Percentiles rank a stretch among this genome's conserved stretches.
Conservation (phyloP, 108 stramenopile species). For the Fragilaria crotonensis region DNA sequence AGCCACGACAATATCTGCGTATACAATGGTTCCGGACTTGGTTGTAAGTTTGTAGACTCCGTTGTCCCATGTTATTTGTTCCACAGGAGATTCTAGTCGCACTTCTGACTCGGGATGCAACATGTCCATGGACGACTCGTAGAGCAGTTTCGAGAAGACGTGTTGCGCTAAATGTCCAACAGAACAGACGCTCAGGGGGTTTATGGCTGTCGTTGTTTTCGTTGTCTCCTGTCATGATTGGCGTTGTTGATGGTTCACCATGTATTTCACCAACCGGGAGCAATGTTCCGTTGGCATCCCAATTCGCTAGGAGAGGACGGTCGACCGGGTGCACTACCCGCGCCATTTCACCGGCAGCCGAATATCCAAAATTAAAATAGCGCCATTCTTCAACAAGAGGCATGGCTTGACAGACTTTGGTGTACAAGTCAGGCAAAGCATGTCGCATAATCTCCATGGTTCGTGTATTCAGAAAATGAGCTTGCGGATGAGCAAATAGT, state of each 20-base stretch:
- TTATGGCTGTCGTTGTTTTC: background rate
- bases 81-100: background rate
- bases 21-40: background rate
- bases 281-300: constrained; percentile 50
- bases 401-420: constrained; percentile 35
- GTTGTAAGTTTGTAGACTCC: background rate
- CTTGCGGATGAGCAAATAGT: constrained; percentile 78
- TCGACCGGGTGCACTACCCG: constrained; percentile 67
- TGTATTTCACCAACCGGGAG: background rate
- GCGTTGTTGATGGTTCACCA: background rate
- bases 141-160: constrained; percentile 39
- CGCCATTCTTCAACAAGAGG: constrained; percentile 64
- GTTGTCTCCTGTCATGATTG: background rate
- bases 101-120: background rate
- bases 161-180: constrained; percentile 59
- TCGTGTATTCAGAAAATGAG: constrained; percentile 90
- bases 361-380: constrained; percentile 59
- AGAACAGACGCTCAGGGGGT: constrained; percentile 27
- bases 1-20: constrained; percentile 45
- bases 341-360: constrained; percentile 29
- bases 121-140: constrained; percentile 16
- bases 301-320: constrained; percentile 26
- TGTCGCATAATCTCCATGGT: constrained; percentile 83
- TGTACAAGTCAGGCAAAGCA: constrained; percentile 33
- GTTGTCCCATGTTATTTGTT: background rate